Percentiles rank a stretch among this genome's conserved stretches.
Conservation (phyloP, 2,329 filamentous ascomycete genomes). For the Dactylonectria estremocensis region DNA sequence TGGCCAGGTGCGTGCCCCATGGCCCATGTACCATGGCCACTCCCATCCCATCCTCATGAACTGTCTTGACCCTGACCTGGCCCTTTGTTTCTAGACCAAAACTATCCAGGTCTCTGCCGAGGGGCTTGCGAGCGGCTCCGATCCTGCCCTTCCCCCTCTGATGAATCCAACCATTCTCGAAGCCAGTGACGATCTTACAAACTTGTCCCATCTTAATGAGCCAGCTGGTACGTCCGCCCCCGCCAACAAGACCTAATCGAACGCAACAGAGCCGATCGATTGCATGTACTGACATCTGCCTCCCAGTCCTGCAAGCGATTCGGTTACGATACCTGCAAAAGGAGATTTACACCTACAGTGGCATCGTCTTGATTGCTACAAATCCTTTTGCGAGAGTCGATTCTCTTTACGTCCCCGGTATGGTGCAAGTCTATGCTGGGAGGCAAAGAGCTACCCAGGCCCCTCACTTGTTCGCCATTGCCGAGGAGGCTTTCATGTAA, state of each 20-base stretch:
- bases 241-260: background rate
- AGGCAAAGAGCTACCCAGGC: constrained; percentile 97
- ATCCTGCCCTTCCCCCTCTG: constrained; percentile 86
- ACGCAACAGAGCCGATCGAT: background rate
- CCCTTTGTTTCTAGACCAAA: constrained; percentile 69
- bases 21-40: background rate
- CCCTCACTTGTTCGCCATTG: constrained; percentile 98
- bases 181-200: constrained; percentile 97
- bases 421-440: constrained; percentile 99
- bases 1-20: constrained; percentile 79
- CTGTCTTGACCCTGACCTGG: background rate
- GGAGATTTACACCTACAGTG: constrained; percentile 99
- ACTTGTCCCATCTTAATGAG: constrained; percentile 97
- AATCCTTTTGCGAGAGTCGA: constrained; percentile 98
- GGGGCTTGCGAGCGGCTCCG: constrained; percentile 83
- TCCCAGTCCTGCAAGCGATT: constrained; percentile 93
- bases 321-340: constrained; percentile 97
- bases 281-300: constrained; percentile 42
- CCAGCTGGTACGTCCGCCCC: constrained; percentile 80
- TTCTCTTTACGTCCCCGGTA: constrained; percentile 97
- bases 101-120: constrained; percentile 82
- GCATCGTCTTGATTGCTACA: constrained; percentile 97
- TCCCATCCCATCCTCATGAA: background rate
- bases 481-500: constrained; percentile 97
- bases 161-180: constrained; percentile 99